Base-by-base conservation (phyloP, 805 yeast species). In the Saccharomycopsis oosterbeekiorum region DNA sequence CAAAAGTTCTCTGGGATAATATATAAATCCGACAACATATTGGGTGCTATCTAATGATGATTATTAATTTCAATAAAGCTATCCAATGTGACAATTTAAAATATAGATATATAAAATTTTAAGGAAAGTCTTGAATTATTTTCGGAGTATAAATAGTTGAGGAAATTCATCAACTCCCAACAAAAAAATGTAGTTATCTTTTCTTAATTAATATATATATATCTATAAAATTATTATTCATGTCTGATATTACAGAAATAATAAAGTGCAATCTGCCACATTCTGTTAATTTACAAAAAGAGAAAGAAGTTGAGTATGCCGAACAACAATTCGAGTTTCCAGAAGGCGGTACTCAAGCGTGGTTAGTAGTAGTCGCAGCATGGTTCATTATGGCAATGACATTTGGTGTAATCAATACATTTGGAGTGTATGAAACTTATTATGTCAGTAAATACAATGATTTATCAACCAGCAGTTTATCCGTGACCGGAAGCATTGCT, bases 361-460 rank as follows among this genome's bases (percentile, higher is more conserved):
- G 87, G 74, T 74, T 84, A 69, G 75, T 77, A 4, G 83, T 83
- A 0, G 70, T 80, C 2, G 81, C 80, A 19, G 75, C 76, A 0
- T 77, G 80, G 72, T 71, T 79, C 17, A 67, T 75, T 68, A 68
- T 75, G 76, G 67, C 78, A 66, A 69, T 80, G 62, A 79, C 85
- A 0, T 84, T 81, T 78, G 89, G 89, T 17, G 75, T 83, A 71
- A 80, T 80, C 61, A 80, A 84, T 50, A 74, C 81, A 1, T 84
- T 74, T 70, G 88, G 87, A 34, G 81, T 82, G 4, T 84, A 81
- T 67, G 79, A 83, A 59, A 73, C 78, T 42, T 81, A 78, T 67
- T 84, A 83, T 65, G 57, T 70, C 14, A 65, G 64, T 6, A 59
- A 62, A 34, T 82, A 80, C 61, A 74, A 77, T 0, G 74, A 76